Evolutionary conservation across 2,329 filamentous ascomycete genomes (phyloP), one percentile per base, ranked within the genome.

Genomic region (Verticillium klebahnii): DNA sequence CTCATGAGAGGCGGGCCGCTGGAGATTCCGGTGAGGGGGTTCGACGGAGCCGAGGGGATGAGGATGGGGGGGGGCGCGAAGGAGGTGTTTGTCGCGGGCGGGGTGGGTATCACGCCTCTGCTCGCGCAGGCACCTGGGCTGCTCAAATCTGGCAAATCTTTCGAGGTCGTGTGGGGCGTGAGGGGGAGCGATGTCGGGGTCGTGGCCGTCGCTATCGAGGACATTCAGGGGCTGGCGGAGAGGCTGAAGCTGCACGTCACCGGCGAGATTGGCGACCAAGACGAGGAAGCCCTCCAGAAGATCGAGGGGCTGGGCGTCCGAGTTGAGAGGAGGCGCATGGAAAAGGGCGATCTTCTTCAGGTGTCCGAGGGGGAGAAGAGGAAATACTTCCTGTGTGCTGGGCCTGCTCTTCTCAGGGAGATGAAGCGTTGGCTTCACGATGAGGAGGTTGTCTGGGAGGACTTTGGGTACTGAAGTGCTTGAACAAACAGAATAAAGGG

Each of bases 101-200:
- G 92, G 3, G 90, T 96, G 7, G 92, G 92, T 0, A 91, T 96
- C 64, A 96, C 92, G 32, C 92, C 92, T 1, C 68, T 95, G 3
- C 77, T 96, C n/a, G 86, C 87, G 0, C 89, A 92, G 67, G 80
- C 87, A n/a, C 69, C 70, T 0, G 77, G 75, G 0, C 73, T 82
- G 6, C 70, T 92, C 2, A 64, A 61, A 9, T 62, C 61, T 0
- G 68, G 66, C 5, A 31, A 45, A 29, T 70, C 72, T 3, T 70
- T 95, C 40, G 75, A 69, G 31, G 70, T 95, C 5, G 77, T 92
- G 1, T 96, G 92, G 92, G 88, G 85, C 1, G 67, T 93, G 4
- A 78, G 82, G 7, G 72, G 74, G 0, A 80, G 78, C 2, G 92
- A 96, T 73, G 61, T 91, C 1, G 78, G 78, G 0, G 73, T 95